Conservation (phyloP, 1,284 basidiomycete genomes). For the Clitocybe nebularis region DNA sequence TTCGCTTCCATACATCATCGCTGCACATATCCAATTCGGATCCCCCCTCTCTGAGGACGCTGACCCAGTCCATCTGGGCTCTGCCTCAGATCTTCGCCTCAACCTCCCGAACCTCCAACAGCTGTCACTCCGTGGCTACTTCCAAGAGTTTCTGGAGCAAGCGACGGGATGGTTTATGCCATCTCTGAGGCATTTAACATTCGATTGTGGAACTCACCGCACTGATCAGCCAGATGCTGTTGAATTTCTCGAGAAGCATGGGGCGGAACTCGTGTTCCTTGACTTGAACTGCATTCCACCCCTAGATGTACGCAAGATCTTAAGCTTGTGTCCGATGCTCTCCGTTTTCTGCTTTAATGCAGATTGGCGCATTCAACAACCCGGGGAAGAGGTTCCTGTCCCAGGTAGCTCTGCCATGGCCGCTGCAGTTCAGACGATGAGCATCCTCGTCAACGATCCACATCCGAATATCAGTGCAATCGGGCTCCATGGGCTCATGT, state of each 20-base stretch:
- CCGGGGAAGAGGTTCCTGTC: slow-evolving; percentile 18
- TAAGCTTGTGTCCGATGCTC: slow-evolving; percentile 60
- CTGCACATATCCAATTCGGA: slow-evolving; percentile 53
- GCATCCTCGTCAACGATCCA: slow-evolving; percentile 42
- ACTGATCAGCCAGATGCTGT: slow-evolving; percentile 56
- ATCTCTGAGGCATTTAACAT: slow-evolving; percentile 46
- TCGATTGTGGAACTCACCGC: slow-evolving; percentile 40
- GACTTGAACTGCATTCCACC: slow-evolving; percentile 57
- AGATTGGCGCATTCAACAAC: slow-evolving; percentile 52
- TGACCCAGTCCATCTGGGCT: slow-evolving; percentile 43
- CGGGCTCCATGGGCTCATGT: slow-evolving; percentile 63
- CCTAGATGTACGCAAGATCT: slow-evolving; percentile 50
- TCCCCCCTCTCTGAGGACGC: slow-evolving; percentile 19
- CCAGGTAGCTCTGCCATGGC: slow-evolving; percentile 19
- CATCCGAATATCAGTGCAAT: slow-evolving; percentile 56
- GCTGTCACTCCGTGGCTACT: slow-evolving; percentile 54
- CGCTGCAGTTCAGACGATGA: slow-evolving; percentile 21
- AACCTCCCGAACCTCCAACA: slow-evolving; percentile 53
- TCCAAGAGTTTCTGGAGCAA: slow-evolving; percentile 64
- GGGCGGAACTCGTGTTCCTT: slow-evolving; percentile 51
- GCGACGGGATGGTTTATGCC: slow-evolving; percentile 64
- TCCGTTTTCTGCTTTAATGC: slow-evolving; percentile 64
- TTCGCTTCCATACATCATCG: slow-evolving; percentile 49
- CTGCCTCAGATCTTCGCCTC: slow-evolving; percentile 55
- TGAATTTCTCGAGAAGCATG: slow-evolving; percentile 56